Evolutionary conservation across 176 grass and related monocot genomes (phyloP), one percentile per base, ranked within the genome.

Genomic region (Cymbopogon citratus): DNA sequence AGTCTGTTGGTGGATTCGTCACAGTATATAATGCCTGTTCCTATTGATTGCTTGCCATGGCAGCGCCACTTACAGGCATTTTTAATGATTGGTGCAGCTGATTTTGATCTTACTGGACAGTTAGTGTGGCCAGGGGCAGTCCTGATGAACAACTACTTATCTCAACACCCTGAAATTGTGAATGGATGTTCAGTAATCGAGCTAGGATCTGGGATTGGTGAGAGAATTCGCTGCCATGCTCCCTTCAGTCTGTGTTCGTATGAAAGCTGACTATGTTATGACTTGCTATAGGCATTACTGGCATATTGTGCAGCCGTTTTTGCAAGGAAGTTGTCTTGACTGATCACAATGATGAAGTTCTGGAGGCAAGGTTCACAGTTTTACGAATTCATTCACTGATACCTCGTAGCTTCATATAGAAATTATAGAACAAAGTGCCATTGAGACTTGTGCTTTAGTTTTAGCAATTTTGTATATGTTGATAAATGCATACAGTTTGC

Each of bases 101-200:
- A 99, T 85, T 99, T 88, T 85, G 96, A 95, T 84, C 96, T 99
- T 63, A 99, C 96, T 31, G 96, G 92, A 48, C 96, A 99, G 70
- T 78, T 95, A 84, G 92, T 98, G 45, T 95, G 96, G 90, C 92
- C 96, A 63, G 90, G 92, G 95, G 95, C 92, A 84, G 73, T 93
- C 54, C 63, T 98, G 24, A 90, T 98, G 88, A 98, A 98, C 71
- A 90, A 94, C 71, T 98, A 91, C 68, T 80, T 98, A 62, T 91
- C 87, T 75, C 79, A 85, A 66, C 93, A 98, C 88, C 88, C 87
- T 60, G 84, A 89, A 80, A 95, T 85, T 85, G 84, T 98, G 46
- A 79, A 94, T 15, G 87, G 79, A 9, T 40, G 48, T 81, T 92
- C 90, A 43, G 34, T 93, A 39, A 88, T 98, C 44, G 96, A 98